Percentiles rank a stretch among this genome's conserved stretches.
These are phyloP conservation scores for Talaromyces nanjingensis DNA, from an alignment of 495 filamentous ascomycete species.

Conservation along the genomic window DNA sequence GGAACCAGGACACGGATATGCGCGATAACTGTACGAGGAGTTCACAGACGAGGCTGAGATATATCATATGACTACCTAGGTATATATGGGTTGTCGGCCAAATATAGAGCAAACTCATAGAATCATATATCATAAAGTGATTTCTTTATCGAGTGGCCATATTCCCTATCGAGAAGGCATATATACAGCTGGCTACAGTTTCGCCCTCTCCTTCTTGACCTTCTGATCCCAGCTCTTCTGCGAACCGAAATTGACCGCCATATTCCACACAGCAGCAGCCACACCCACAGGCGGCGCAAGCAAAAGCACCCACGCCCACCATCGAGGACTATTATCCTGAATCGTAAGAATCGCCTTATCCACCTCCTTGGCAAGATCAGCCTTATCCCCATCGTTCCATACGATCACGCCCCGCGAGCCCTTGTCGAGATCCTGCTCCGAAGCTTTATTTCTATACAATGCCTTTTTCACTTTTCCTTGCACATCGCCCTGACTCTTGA, in stretches of 20 bases:
- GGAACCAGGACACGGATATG: background rate
- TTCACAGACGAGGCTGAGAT: background rate
- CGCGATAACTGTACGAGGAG: background rate
- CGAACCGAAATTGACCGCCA: slow-evolving; percentile 58
- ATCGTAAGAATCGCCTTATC: slow-evolving; percentile 54
- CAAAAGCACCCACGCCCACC: slow-evolving; percentile 76
- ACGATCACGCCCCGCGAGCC: slow-evolving; percentile 61
- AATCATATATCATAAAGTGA: background rate
- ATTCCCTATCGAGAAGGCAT: background rate
- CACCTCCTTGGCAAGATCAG: slow-evolving; percentile 59
- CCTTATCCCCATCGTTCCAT: slow-evolving; percentile 74
- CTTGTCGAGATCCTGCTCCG: slow-evolving; percentile 13
- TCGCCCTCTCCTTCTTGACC: slow-evolving; percentile 61
- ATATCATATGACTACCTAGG: background rate
- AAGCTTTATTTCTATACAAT: slow-evolving; percentile 50
- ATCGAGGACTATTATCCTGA: slow-evolving; percentile 54
- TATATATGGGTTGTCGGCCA: too few species aligned
- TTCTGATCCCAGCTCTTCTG: slow-evolving; percentile 63
- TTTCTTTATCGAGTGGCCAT: background rate
- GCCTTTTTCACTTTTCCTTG: slow-evolving; percentile 70
- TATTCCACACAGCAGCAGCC: slow-evolving; percentile 55
- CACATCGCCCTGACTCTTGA: slow-evolving; percentile 78
- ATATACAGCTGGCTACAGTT: slow-evolving; percentile 37
- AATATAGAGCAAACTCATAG: background rate
- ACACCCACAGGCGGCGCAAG: slow-evolving; percentile 65